Conservation (phyloP, 768 basidiomycete species). For the Calocera cornea region DNA sequence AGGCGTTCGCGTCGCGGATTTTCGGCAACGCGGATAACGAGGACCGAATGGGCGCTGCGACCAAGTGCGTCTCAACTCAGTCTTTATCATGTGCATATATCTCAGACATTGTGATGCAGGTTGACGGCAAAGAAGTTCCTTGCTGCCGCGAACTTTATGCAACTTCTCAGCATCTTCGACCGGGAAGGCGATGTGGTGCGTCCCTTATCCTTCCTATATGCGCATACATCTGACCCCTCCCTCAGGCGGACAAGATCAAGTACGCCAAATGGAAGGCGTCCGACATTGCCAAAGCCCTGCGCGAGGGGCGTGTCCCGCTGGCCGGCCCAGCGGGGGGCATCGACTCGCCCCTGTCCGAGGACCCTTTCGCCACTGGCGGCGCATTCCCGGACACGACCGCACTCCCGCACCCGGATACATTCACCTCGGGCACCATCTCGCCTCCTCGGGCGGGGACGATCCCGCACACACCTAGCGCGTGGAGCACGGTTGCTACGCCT, state of each 20-base stretch:
- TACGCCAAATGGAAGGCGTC: conserved; percentile 98
- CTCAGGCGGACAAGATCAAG: conserved; percentile 78
- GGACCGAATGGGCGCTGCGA: conserved; percentile 63
- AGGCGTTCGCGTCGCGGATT: conserved; percentile 88
- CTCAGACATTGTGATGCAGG: conserved; percentile 28
- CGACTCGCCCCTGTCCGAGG: conserved; percentile 12
- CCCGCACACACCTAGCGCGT: conserved; percentile 35
- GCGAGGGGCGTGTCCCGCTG: conserved; percentile 76
- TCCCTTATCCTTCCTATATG: conserved; percentile 2
- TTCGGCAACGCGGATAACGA: conserved; percentile 84
- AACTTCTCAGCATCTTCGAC: conserved; percentile 69
- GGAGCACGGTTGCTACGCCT: conserved; percentile 69
- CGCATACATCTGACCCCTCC: background rate
- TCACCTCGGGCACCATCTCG: conserved; percentile 1
- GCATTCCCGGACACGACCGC: conserved; percentile 6
- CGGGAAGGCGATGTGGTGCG: conserved; percentile 41
- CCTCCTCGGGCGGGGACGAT: background rate
- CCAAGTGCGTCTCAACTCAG: conserved; percentile 38
- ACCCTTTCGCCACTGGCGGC: conserved; percentile 7
- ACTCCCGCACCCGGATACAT: conserved; percentile 1
- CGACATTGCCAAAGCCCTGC: conserved; percentile 84
- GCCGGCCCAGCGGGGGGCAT: conserved; percentile 58
- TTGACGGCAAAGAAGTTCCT: conserved; percentile 89
- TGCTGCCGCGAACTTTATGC: conserved; percentile 88
- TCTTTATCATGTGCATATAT: conserved; percentile 8